Conservation (phyloP, 805 yeast species). For the Teunomyces atbi region DNA sequence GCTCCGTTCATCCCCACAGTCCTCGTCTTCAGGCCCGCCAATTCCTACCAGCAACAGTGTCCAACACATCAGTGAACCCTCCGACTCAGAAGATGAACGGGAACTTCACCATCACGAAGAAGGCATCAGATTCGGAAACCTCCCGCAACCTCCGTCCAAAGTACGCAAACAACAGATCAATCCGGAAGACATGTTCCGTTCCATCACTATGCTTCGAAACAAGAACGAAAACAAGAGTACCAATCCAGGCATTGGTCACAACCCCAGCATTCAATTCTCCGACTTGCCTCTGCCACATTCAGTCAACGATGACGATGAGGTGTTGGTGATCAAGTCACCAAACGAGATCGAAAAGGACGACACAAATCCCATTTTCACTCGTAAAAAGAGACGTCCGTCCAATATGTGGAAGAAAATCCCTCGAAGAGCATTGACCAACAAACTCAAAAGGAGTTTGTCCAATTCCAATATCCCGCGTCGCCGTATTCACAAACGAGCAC, state of each 20-base stretch:
- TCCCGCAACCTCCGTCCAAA: conserved; percentile 53
- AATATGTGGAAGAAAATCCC: conserved; percentile 12
- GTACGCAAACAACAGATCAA: conserved; percentile 45
- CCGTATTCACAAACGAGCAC: conserved; percentile 1
- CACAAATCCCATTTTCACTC: conserved; percentile 35
- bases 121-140: conserved; percentile 56
- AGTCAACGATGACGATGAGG: conserved; percentile 67
- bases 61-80: conserved; percentile 43
- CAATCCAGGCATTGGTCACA: conserved; percentile 13
- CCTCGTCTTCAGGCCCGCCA: conserved; percentile 12
- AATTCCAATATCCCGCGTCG: conserved; percentile 5
- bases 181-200: conserved; percentile 81
- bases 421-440: conserved; percentile 7
- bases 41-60: conserved; percentile 13
- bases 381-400: conserved; percentile 17
- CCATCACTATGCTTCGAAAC: conserved; percentile 76
- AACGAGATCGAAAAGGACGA: conserved; percentile 55
- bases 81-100: conserved; percentile 20
- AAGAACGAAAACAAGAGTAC: conserved; percentile 25
- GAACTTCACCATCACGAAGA: conserved; percentile 8
- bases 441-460: conserved; percentile 21
- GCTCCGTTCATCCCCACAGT: conserved; percentile 11
- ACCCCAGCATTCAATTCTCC: conserved; percentile 9
- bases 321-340: conserved; percentile 75
- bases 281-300: conserved; percentile 1